Base-by-base conservation (phyloP, 352 stramenopile genomes). In the Phytophthora agathidicida region DNA sequence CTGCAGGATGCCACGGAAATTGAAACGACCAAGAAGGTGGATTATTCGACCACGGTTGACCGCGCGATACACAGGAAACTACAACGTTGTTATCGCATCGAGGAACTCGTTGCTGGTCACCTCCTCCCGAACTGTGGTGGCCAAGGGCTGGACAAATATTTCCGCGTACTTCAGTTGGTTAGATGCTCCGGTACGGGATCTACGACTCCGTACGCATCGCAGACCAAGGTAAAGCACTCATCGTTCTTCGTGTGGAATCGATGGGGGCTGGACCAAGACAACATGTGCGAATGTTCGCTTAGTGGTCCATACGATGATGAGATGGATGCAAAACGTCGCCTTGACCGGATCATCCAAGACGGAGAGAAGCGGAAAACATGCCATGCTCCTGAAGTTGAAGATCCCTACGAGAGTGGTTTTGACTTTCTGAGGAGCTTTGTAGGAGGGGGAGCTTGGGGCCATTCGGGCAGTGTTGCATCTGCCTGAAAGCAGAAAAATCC, bases 201-300 rank as follows among this genome's bases (percentile, higher is more conserved):
- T 16, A 23, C 14, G 10, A 10, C 37, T 44, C 28, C n/a, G 1
- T 52, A 32, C 52, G 38, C 20, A 23, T 20, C 26, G 16, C 27
- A 44, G 17, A 11, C 13, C 17, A 24, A 20, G 9, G 17, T 32
- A 37, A 23, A 7, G 17, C 31, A 16, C n/a, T 65, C 33, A 33
- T 8, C 53, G 20, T 76, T 68, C 22, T 85, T 68, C 32, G 65
- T 85, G 8, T 85, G 75, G 75, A 76, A 43, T 39, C 72, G 75
- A n/a, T 85, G 75, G 72, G 45, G 69, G 6, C n/a, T 17, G 1
- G 30, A 43, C 7, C 38, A 22, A 7, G 42, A 65, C 0, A 20
- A 51, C 9, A 42, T 35, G 3, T 55, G 38, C 14, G 45, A 70
- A 22, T 54, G 63, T 11, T 52, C 49, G 1, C 39, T 86, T 1